A percentile compares a stretch with the other conserved stretches of the same genome.
These are phyloP conservation scores for Dissophora globulifera DNA, from an alignment of 192 early-diverging fungal species.

Conservation along the genomic window DNA sequence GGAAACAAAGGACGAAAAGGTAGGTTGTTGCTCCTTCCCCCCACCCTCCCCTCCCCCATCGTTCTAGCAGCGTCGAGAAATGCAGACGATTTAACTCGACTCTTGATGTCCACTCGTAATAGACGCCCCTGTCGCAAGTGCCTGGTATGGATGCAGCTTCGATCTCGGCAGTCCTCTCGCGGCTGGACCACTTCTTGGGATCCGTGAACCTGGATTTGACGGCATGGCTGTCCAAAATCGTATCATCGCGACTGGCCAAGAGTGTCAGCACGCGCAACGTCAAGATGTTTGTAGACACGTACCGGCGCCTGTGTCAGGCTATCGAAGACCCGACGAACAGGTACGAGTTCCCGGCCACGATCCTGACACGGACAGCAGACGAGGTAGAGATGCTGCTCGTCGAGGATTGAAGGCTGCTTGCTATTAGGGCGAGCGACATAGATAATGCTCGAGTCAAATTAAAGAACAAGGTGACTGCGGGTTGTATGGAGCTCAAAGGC, in stretches of 20 bases:
- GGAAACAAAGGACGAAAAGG: conserved; percentile 64
- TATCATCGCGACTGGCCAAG: conserved; percentile 60
- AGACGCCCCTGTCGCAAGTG: conserved; percentile 67
- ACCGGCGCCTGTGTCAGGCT: conserved; percentile 61
- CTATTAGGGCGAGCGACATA: no score
- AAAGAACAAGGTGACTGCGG: neutral
- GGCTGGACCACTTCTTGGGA: conserved; percentile 76
- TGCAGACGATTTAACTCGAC: no score
- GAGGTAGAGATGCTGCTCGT: conserved; percentile 78
- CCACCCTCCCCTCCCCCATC: no score
- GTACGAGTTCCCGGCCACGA: conserved; percentile 70
- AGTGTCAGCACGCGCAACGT: conserved; percentile 63
- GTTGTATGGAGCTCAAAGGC: no score
- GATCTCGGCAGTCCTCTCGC: conserved; percentile 63
- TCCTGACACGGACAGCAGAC: conserved; percentile 72
- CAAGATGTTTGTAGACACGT: conserved; percentile 70
- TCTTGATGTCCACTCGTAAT: no score
- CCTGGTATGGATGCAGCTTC: conserved; percentile 63
- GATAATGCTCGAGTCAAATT: neutral
- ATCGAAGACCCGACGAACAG: conserved; percentile 68
- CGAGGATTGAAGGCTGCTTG: conserved; percentile 43
- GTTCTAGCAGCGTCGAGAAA: no score
- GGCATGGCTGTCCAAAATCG: conserved; percentile 60
- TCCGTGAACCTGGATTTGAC: conserved; percentile 65
- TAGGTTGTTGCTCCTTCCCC: conserved; percentile 26